Conservation (phyloP, 495 filamentous ascomycete genomes). For the Podospora pseudopauciseta region DNA sequence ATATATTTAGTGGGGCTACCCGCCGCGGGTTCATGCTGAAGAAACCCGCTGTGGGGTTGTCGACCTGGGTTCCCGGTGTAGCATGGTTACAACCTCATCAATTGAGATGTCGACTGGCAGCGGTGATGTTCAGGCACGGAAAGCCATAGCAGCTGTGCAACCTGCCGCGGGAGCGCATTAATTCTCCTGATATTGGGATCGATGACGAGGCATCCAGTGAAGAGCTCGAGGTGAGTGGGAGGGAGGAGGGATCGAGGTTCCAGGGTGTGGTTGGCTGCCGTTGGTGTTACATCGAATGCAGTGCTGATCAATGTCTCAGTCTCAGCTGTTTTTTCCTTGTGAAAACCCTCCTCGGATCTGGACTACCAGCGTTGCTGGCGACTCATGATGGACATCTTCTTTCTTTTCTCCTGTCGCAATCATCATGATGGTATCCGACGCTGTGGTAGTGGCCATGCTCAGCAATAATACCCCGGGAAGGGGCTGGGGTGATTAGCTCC, state of each 20-base stretch:
- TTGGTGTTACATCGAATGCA: background rate
- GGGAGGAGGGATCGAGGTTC: background rate
- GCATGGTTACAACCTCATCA: background rate
- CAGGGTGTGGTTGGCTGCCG: background rate
- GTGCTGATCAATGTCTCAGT: constrained; percentile 18
- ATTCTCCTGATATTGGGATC: background rate
- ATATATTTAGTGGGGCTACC: background rate
- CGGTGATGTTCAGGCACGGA: background rate
- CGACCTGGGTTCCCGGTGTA: background rate
- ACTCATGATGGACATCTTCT: background rate
- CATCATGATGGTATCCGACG: background rate
- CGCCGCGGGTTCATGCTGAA: background rate
- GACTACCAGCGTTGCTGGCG: background rate
- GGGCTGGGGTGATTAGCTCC: background rate
- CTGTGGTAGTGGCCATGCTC: background rate
- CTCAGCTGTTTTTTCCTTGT: constrained; percentile 3
- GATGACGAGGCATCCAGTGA: background rate
- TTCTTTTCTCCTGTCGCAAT: background rate
- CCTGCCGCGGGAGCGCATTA: background rate
- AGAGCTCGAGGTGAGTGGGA: background rate
- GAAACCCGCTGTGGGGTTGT: background rate
- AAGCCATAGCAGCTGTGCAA: background rate
- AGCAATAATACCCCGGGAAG: background rate
- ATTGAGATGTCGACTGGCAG: background rate
- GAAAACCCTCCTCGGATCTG: background rate